These are phyloP conservation scores for Microdochium trichocladiopsis DNA, from an alignment of 2,329 filamentous ascomycete genomes.

Conservation along the genomic window DNA sequence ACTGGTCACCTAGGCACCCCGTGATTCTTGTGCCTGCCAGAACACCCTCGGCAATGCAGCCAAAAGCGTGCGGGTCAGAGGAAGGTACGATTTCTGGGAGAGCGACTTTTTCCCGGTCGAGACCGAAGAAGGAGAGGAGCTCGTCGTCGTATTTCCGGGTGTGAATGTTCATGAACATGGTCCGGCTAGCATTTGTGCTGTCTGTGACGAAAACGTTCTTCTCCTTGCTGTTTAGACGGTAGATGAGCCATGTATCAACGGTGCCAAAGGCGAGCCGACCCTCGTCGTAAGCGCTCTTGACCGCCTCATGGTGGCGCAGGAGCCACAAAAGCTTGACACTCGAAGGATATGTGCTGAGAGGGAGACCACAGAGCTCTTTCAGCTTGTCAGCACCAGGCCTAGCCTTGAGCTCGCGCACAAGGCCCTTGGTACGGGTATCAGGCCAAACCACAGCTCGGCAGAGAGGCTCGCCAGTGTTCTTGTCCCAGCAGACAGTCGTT, in stretches of 20 bases:
- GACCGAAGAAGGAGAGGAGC: slow-evolving; percentile 71
- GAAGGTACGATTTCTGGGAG: slow-evolving; percentile 82
- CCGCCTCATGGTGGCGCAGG: slow-evolving; percentile 61
- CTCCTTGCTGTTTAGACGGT: slow-evolving; percentile 71
- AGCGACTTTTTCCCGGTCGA: slow-evolving; percentile 60
- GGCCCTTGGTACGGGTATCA: slow-evolving; percentile 66
- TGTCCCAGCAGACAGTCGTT: slow-evolving; percentile 81
- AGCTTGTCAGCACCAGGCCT: slow-evolving; percentile 62
- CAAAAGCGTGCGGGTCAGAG: slow-evolving; percentile 67
- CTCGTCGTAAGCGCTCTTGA: slow-evolving; percentile 69
- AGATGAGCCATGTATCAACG: slow-evolving; percentile 83
- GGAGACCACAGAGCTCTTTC: slow-evolving; percentile 67
- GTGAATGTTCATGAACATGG: slow-evolving; percentile 89
- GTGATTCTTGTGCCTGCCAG: slow-evolving; percentile 67
- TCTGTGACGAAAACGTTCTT: slow-evolving; percentile 71
- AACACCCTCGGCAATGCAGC: slow-evolving; percentile 55
- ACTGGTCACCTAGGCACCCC: slow-evolving; percentile 85
- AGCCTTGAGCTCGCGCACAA: slow-evolving; percentile 71
- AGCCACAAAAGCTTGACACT: slow-evolving; percentile 83
- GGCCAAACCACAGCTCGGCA: slow-evolving; percentile 88
- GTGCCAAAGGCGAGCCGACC: slow-evolving; percentile 77
- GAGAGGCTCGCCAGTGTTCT: slow-evolving; percentile 69
- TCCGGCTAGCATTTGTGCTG: slow-evolving; percentile 79
- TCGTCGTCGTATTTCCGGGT: slow-evolving; percentile 73
- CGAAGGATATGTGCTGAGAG: slow-evolving; percentile 82